Evolutionary conservation across 176 grass and related monocot species (phyloP).

Genomic region (Avena eriantha): DNA sequence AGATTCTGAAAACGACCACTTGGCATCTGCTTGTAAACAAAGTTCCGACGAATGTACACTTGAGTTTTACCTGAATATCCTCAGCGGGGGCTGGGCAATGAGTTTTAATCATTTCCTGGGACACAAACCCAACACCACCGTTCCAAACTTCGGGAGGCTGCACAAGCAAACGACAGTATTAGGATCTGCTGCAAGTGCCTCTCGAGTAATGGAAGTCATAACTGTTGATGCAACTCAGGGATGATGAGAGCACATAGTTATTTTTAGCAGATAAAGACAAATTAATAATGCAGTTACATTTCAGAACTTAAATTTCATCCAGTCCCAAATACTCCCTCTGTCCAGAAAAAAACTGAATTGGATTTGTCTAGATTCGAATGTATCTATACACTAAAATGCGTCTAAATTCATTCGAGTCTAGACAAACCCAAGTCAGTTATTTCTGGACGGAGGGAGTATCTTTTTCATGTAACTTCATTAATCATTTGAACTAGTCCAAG

Average conservation of each 20-base stretch:
- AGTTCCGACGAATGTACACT: not conserved
- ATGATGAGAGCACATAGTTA: not conserved
- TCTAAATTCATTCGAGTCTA: too few species aligned
- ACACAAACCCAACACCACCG: slow-evolving; percentile 92
- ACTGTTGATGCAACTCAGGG: slow-evolving; percentile 17
- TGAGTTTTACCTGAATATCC: slow-evolving; percentile 74
- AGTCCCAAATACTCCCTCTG: too few species aligned
- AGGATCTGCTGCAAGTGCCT: slow-evolving; percentile 13
- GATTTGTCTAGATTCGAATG: too few species aligned
- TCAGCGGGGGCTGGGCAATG: slow-evolving; percentile 76
- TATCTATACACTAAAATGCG: too few species aligned
- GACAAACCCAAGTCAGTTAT: too few species aligned
- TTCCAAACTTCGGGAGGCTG: slow-evolving; percentile 93
- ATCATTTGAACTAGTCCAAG: not conserved
- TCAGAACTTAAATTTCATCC: not conserved
- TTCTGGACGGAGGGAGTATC: too few species aligned
- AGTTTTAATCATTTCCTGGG: slow-evolving; percentile 83
- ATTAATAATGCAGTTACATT: not conserved
- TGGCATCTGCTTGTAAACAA: not conserved
- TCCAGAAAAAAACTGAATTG: too few species aligned
- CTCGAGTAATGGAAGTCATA: not conserved
- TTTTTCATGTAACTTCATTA: not conserved
- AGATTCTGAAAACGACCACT: not conserved
- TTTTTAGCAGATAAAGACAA: slow-evolving; percentile 13
- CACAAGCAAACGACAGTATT: slow-evolving; percentile 31